Evolutionary conservation across 1,139 yeast genomes (phyloP).

Genomic region (Yamadazyma spencermartinsiae): DNA sequence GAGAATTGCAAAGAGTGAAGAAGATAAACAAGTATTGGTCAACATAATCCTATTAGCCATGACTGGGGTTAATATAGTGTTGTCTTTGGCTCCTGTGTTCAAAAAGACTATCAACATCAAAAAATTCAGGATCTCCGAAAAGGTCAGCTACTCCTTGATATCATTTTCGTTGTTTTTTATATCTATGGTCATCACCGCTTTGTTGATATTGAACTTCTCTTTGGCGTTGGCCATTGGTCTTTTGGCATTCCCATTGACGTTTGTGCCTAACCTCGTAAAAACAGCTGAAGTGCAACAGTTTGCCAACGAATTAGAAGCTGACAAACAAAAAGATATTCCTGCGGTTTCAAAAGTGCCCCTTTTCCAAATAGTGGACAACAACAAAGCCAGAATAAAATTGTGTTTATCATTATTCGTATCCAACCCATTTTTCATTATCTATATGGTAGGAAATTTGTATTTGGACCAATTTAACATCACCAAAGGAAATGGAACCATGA

Average conservation of each 20-base stretch:
- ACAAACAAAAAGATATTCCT: neutral
- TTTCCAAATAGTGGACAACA: constrained; percentile 12
- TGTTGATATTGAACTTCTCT: constrained; percentile 82
- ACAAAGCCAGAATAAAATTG: constrained; percentile 28
- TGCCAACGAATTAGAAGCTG: constrained; percentile 4
- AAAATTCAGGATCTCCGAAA: constrained; percentile 18
- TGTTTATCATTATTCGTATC: constrained; percentile 42
- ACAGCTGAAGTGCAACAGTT: constrained; percentile 15
- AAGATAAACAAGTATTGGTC: constrained; percentile 18
- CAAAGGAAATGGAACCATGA: constrained; percentile 31
- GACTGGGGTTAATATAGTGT: constrained; percentile 18
- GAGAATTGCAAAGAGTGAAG: constrained; percentile 10
- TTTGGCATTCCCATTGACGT: constrained; percentile 68
- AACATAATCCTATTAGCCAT: constrained; percentile 20
- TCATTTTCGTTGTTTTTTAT: constrained; percentile 55
- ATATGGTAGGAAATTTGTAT: constrained; percentile 31
- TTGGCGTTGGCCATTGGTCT: constrained; percentile 72
- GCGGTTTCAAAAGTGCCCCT: constrained; percentile 9
- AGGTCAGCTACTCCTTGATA: constrained; percentile 31
- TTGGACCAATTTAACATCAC: constrained; percentile 17
- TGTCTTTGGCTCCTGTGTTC: constrained; percentile 23
- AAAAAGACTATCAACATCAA: constrained; percentile 10
- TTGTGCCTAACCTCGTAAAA: constrained; percentile 49
- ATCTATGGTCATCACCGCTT: constrained; percentile 69
- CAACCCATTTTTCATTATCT: constrained; percentile 54